These are phyloP conservation scores for Dryadomyces quercus-mongolicae DNA, from an alignment of 2,329 filamentous ascomycete species.

Conservation along the genomic window DNA sequence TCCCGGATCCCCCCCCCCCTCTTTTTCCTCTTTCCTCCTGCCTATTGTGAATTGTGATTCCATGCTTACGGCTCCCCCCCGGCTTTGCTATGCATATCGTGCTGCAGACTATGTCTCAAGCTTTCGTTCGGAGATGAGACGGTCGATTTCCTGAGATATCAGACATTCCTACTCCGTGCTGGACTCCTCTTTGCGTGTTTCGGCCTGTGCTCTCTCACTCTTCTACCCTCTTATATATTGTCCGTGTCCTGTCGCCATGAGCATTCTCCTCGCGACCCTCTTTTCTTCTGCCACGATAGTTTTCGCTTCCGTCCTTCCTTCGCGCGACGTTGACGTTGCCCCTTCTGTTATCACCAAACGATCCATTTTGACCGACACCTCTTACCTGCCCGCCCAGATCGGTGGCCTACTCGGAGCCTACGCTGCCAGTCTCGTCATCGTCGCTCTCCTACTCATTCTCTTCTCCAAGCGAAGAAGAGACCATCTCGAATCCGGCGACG, in stretches of 20 bases:
- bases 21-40: not conserved
- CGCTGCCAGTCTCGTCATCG: slow-evolving; percentile 61
- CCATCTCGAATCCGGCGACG: slow-evolving; percentile 39
- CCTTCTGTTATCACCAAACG: slow-evolving; percentile 14
- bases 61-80: not conserved
- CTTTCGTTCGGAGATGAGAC: not conserved
- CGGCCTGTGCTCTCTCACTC: not conserved
- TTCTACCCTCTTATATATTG: not conserved
- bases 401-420: slow-evolving; percentile 77
- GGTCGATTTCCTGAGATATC: not conserved
- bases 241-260: slow-evolving; percentile 28
- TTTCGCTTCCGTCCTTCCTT: slow-evolving; percentile 14
- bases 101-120: not conserved
- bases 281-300: slow-evolving; percentile 14
- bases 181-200: not conserved
- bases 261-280: slow-evolving; percentile 4
- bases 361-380: slow-evolving; percentile 27
- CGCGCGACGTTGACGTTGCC: slow-evolving; percentile 18
- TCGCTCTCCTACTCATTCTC: slow-evolving; percentile 53
- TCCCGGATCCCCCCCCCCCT: not conserved
- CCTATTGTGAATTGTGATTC: not conserved
- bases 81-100: not conserved
- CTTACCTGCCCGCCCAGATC: slow-evolving; percentile 68
- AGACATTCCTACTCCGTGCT: slow-evolving; percentile 11
- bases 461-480: slow-evolving; percentile 44